Conservation (phyloP, 2,329 filamentous ascomycete species). For the Fusarium caatingaense region DNA sequence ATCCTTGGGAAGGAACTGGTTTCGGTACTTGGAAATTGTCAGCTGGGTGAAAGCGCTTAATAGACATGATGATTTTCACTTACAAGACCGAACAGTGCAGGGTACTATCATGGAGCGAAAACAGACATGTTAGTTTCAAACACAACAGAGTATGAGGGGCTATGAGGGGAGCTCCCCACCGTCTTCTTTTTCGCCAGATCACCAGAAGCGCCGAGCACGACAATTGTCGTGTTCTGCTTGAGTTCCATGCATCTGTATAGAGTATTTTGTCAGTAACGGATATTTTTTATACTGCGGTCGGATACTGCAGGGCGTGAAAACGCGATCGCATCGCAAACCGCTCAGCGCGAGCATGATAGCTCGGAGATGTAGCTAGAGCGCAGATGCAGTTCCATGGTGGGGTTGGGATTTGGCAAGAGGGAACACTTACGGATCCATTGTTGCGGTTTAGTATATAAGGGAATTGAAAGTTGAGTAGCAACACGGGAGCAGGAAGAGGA, state of each 20-base stretch:
- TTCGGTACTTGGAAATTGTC: slow-evolving; percentile 77
- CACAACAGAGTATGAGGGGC: slow-evolving; percentile 20
- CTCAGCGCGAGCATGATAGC: slow-evolving; percentile 37
- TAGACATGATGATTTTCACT: slow-evolving; percentile 55
- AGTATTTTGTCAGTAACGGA: slow-evolving; percentile 24
- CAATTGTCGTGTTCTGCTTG: slow-evolving; percentile 97
- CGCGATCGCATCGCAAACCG: slow-evolving; percentile 31
- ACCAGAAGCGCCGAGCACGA: slow-evolving; percentile 96
- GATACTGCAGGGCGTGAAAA: neutral
- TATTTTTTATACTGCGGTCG: slow-evolving; percentile 6
- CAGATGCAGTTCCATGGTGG: slow-evolving; percentile 36
- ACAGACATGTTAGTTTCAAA: slow-evolving; percentile 39
- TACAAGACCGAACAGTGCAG: slow-evolving; percentile 96
- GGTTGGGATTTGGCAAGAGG: slow-evolving; percentile 36
- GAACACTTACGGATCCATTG: slow-evolving; percentile 46
- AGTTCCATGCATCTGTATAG: slow-evolving; percentile 78
- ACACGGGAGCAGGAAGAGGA: slow-evolving; percentile 6
- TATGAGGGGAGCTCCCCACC: slow-evolving; percentile 61
- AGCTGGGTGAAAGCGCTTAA: slow-evolving; percentile 3
- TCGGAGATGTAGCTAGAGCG: slow-evolving; percentile 12
- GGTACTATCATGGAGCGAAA: slow-evolving; percentile 72
- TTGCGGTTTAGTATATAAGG: slow-evolving; percentile 35
- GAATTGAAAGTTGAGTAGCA: slow-evolving; percentile 11
- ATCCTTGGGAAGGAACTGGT: slow-evolving; percentile 97
- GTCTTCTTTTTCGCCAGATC: slow-evolving; percentile 99